Base-by-base conservation (phyloP, 805 yeast species). In the Hagleromyces aurorensis region DNA sequence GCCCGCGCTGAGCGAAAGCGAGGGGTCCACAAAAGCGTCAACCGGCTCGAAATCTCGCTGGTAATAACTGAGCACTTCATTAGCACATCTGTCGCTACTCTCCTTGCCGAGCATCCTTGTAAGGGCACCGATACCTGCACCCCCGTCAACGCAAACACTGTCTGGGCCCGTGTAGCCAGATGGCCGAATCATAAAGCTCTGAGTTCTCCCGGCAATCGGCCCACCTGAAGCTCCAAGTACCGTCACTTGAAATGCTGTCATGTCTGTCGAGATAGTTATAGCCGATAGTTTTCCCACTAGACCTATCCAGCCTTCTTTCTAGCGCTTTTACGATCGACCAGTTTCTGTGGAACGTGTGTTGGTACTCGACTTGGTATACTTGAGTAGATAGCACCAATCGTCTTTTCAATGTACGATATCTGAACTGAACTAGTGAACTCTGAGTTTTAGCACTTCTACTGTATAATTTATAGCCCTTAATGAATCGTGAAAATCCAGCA, bases 181-280 rank as follows among this genome's bases (percentile, higher is more conserved):
- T 0, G 85, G 76, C 45, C 82, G 80, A 12, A 86, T 41, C 30
- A 86, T 57, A 36, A 75, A 69, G 3, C 83, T 65, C 40, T 89
- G 83, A 3, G 80, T 82, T 11, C 66, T 59, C 5, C 76, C 70
- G 18, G 82, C 91, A 8, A 75, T 49, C 0, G 95, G 95, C 2
- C 96, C 96, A 5, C 96, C 96, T 2, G 83, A 70, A 14, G 82
- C 70, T 5, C 96, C 96, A 38, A 81, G 57, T 15, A 78, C 69
- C 1, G 80, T 72, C 12, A 81, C 43, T 37, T 78, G 82, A 47
- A 78, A 78, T 13, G 38, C 32, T 10, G 22, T 18, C 47, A 40
- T 40, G 20, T 29, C 16, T 14, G 9, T 11, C 3, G 14, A 13
- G n/a, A 21, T 13, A n/a, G n/a, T n/a, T n/a, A n/a, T n/a, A n/a